phyloP scores from a whole-genome alignment of 2,329 filamentous ascomycete species.

The Pseudogymnoascus sp. region DNA sequence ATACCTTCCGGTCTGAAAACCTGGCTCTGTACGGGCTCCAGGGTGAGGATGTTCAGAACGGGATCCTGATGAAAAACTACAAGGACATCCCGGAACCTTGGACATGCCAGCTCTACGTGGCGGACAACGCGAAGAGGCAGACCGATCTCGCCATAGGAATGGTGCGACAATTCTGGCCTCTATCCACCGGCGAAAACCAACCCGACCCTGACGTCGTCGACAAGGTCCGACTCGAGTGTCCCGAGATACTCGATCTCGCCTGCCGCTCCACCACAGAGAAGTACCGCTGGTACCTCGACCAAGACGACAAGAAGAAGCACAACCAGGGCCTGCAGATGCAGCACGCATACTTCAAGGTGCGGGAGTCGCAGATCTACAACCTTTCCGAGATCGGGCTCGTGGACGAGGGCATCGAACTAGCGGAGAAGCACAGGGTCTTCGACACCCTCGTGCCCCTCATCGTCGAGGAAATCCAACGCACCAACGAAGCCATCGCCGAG shows the following conservation, averaged over 20 bases:
- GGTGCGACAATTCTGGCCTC: conserved; percentile 27
- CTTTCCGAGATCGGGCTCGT: conserved; percentile 23
- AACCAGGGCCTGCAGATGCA: conserved; percentile 41
- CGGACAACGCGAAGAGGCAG: conserved; percentile 54
- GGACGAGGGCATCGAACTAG: conserved; percentile 49
- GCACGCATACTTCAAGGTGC: conserved; percentile 32
- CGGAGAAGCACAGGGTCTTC: conserved; percentile 56
- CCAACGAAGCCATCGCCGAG: conserved; percentile 12
- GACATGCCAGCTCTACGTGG: conserved; percentile 63
- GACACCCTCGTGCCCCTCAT: conserved; percentile 47
- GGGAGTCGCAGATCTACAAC: conserved; percentile 39
- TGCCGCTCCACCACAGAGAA: conserved; percentile 53
- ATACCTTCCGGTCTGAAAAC: conserved; percentile 64
- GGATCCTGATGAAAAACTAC: conserved; percentile 56
- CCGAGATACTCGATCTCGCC: conserved; percentile 46
- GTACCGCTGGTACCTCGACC: conserved; percentile 47
- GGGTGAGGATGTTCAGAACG: conserved; percentile 51
- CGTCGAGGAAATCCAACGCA: conserved; percentile 19
- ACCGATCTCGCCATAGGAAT: conserved; percentile 41
- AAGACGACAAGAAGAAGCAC: conserved; percentile 38
- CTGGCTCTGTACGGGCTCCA: conserved; percentile 62
- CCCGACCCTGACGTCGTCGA: conserved; percentile 24
- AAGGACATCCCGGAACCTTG: conserved; percentile 70
- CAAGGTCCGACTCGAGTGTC: conserved; percentile 43
- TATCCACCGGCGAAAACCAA: conserved; percentile 21